Conservation (phyloP, 2,329 filamentous ascomycete species). For the Ceratocystis albifundus region DNA sequence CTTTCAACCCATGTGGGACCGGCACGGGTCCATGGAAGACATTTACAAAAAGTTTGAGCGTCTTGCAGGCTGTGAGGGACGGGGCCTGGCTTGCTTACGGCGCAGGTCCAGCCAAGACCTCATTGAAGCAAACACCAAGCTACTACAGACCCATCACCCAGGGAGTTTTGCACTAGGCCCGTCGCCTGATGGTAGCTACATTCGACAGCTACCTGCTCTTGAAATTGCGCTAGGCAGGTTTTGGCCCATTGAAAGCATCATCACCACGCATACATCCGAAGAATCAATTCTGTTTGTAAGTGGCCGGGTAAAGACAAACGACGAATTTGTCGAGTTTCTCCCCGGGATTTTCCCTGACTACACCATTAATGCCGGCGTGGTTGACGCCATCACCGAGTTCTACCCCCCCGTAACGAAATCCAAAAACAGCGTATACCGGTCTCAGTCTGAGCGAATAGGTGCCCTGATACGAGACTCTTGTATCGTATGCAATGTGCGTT, state of each 20-base stretch:
- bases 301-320: slow-evolving; percentile 28
- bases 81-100: slow-evolving; percentile 29
- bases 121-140: slow-evolving; percentile 27
- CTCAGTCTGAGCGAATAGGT: slow-evolving; percentile 28
- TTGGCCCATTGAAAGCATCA: slow-evolving; percentile 27
- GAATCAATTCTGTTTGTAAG: slow-evolving; percentile 29
- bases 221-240: slow-evolving; percentile 28
- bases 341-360: slow-evolving; percentile 29
- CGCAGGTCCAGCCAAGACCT: slow-evolving; percentile 25
- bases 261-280: slow-evolving; percentile 29
- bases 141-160: slow-evolving; percentile 26
- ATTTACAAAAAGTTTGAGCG: slow-evolving; percentile 30
- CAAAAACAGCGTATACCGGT: slow-evolving; percentile 26
- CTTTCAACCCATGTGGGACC: slow-evolving; percentile 31
- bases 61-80: slow-evolving; percentile 28
- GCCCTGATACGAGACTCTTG: slow-evolving; percentile 30
- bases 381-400: slow-evolving; percentile 27
- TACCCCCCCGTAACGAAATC: slow-evolving; percentile 26
- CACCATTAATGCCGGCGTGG: slow-evolving; percentile 27
- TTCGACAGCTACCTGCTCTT: slow-evolving; percentile 29
- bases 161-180: slow-evolving; percentile 30
- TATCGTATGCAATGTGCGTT: slow-evolving; percentile 32
- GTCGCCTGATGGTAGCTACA: slow-evolving; percentile 28
- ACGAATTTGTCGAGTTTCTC: slow-evolving; percentile 30
- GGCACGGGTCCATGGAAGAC: slow-evolving; percentile 27